phyloP scores from a whole-genome alignment of 2,329 filamentous ascomycete species.

The Aureobasidium mangrovei region DNA sequence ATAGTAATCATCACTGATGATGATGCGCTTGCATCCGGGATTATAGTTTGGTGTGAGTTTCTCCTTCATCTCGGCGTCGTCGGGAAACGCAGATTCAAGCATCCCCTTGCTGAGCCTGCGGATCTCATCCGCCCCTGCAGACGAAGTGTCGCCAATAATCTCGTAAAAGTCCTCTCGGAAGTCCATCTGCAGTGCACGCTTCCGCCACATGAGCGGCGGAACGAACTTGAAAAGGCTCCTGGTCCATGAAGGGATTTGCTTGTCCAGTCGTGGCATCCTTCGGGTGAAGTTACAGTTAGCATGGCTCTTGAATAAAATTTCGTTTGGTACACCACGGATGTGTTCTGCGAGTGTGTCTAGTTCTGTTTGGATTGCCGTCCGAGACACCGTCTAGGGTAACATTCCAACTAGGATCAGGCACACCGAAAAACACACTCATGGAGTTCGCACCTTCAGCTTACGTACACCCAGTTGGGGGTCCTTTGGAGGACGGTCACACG shows the following conservation, averaged over 20 bases:
- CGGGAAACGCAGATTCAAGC: slow-evolving; percentile 40
- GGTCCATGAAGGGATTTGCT: slow-evolving; percentile 35
- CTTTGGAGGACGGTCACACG: slow-evolving; percentile 49
- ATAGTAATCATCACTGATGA: slow-evolving; percentile 49
- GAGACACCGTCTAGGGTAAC: too few relatives aligned
- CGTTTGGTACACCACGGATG: too few relatives aligned
- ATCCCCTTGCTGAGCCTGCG: slow-evolving; percentile 28
- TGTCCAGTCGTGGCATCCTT: slow-evolving; percentile 42
- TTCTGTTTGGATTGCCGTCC: too few relatives aligned
- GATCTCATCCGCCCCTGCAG: slow-evolving; percentile 34
- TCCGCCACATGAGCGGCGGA: slow-evolving; percentile 42
- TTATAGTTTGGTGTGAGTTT: slow-evolving; percentile 46
- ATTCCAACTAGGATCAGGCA: too few relatives aligned
- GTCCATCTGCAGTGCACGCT: slow-evolving; percentile 47
- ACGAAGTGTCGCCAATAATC: slow-evolving; percentile 35
- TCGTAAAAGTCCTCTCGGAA: slow-evolving; percentile 42
- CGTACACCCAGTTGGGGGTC: slow-evolving; percentile 47
- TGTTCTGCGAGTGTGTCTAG: too few relatives aligned
- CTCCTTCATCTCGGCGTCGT: slow-evolving; percentile 43
- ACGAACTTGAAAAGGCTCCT: slow-evolving; percentile 41
- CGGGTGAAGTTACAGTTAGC: background rate
- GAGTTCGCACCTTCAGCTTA: too few relatives aligned
- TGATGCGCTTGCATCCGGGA: slow-evolving; percentile 47
- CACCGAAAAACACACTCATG: too few relatives aligned
- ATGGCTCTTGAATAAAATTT: too few relatives aligned